Percentiles rank a stretch among this genome's conserved stretches.
Evolutionary conservation across 164 flowering plant genomes (phyloP).

Genomic region (Aristolochia fimbriata): DNA sequence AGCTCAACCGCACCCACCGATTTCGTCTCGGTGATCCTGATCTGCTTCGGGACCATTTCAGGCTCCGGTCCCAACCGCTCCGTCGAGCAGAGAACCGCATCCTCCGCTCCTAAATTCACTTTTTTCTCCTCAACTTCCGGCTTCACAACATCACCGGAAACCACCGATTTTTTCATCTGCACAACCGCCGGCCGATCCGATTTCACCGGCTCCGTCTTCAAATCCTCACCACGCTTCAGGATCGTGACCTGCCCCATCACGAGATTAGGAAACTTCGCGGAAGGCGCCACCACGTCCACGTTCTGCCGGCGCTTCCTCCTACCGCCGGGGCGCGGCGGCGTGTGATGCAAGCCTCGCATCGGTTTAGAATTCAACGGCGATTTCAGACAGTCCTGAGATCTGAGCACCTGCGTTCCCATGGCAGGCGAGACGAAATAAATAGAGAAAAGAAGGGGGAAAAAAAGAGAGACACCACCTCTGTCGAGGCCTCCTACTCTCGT

Average conservation of each 20-base stretch:
- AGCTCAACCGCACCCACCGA: conserved; percentile 2
- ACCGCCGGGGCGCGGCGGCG: neutral
- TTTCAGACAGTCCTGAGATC: neutral
- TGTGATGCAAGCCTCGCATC: neutral
- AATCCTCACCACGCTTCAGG: conserved; percentile 30
- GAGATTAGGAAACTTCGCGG: conserved; percentile 3
- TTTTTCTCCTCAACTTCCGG: too few relatives aligned
- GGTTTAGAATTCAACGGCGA: neutral
- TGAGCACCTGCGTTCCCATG: neutral
- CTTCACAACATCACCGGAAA: neutral
- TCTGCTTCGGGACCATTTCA: conserved; percentile 28
- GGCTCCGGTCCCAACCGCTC: conserved; percentile 24
- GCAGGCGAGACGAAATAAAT: neutral
- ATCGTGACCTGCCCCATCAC: conserved; percentile 33
- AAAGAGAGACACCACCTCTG: neutral
- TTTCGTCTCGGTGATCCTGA: neutral
- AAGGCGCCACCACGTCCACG: neutral
- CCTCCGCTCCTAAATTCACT: too few relatives aligned
- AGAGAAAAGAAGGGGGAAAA: neutral
- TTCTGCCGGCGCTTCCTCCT: neutral
- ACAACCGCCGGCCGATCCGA: neutral
- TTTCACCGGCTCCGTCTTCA: conserved; percentile 1
- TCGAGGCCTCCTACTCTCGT: neutral
- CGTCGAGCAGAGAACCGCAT: conserved; percentile 9
- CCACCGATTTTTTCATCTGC: neutral